Evolutionary conservation across 768 basidiomycete genomes (phyloP).

Genomic region (Lactarius quietus): DNA sequence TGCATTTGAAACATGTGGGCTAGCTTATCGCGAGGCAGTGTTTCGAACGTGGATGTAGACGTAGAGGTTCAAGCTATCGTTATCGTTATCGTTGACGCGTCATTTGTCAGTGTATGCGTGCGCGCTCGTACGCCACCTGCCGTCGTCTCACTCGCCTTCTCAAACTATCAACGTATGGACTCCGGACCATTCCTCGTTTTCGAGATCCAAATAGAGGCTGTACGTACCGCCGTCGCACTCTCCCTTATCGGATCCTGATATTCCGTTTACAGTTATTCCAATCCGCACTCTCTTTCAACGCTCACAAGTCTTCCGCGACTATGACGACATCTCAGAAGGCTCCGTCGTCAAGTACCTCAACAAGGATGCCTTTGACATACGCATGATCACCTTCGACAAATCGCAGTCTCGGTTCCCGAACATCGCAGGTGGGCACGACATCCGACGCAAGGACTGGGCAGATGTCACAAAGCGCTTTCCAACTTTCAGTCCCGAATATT

Average conservation of each 20-base stretch:
- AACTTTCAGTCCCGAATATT: conserved; percentile 42
- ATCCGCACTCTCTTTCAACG: conserved; percentile 48
- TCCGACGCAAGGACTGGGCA: conserved; percentile 52
- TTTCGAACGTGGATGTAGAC: no score
- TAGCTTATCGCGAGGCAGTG: no score
- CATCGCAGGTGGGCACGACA: conserved; percentile 55
- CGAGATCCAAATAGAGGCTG: conserved; percentile 48
- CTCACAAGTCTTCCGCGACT: conserved; percentile 32
- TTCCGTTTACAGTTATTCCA: conserved; percentile 13
- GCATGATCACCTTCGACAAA: conserved; percentile 51
- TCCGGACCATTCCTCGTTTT: conserved; percentile 62
- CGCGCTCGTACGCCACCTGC: no score
- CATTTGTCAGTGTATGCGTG: no score
- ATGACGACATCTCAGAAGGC: conserved; percentile 37
- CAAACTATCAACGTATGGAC: conserved; percentile 61
- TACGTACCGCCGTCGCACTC: conserved; percentile 35
- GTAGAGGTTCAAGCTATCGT: no score
- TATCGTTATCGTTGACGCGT: no score
- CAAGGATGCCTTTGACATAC: conserved; percentile 49
- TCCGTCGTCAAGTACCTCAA: conserved; percentile 58
- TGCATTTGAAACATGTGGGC: no score
- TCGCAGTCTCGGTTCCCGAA: neutral
- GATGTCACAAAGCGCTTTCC: conserved; percentile 27
- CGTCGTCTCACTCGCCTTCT: conserved; percentile 61
- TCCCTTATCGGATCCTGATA: neutral